Evolutionary conservation across 164 flowering plant genomes (phyloP).

Genomic region (Cinnamomum chago): DNA sequence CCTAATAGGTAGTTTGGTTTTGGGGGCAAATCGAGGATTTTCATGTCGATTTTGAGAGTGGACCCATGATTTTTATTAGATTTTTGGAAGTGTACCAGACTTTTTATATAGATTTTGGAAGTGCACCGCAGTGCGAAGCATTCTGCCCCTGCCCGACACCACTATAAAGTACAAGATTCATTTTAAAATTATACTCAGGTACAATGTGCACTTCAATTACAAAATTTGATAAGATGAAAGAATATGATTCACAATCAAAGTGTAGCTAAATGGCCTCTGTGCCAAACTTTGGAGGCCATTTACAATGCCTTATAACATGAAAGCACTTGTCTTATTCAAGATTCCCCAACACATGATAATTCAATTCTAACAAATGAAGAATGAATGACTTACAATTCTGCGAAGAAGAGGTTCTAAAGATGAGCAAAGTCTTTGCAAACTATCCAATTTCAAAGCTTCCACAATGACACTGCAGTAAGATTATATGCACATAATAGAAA

Average conservation of each 20-base stretch:
- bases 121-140: no score
- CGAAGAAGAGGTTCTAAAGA: conserved; percentile 60
- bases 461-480: conserved; percentile 42
- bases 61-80: no score
- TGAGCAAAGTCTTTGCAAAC: conserved; percentile 53
- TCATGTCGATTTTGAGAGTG: no score
- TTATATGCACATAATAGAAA: not conserved
- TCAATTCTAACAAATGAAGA: not conserved
- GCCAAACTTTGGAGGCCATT: not conserved
- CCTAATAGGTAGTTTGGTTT: no score
- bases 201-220: not conserved
- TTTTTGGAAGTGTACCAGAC: no score
- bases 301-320: not conserved
- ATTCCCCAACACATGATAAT: not conserved
- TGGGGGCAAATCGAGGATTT: no score
- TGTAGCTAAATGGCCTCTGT: not conserved
- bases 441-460: conserved; percentile 57
- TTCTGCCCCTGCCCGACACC: no score
- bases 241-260: not conserved
- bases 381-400: conserved; percentile 41
- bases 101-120: no score
- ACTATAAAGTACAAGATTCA: no score
- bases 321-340: not conserved
- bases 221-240: not conserved
- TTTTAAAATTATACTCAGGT: no score